Conservation (phyloP, 495 filamentous ascomycete species). For the Poronia punctata region DNA sequence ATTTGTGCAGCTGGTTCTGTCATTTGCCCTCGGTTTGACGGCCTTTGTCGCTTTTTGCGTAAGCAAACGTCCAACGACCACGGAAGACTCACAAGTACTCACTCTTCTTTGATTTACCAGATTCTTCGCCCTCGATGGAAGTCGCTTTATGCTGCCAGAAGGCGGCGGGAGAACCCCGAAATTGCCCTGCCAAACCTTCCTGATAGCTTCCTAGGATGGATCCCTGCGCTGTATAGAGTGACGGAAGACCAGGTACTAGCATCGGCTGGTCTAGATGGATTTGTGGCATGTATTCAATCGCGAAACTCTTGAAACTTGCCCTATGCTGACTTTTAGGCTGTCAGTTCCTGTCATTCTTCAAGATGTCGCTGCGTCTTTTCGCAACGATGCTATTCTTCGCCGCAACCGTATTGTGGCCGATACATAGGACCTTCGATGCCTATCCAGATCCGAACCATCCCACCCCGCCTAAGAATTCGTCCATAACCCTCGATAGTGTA, state of each 20-base stretch:
- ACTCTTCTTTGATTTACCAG: slow-evolving; percentile 25
- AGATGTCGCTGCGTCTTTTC: slow-evolving; percentile 83
- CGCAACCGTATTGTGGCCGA: slow-evolving; percentile 70
- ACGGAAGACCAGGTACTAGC: slow-evolving; percentile 83
- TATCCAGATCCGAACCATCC: slow-evolving; percentile 6
- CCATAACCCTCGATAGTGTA: slow-evolving; percentile 3
- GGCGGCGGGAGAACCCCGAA: slow-evolving; percentile 59
- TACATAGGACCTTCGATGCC: slow-evolving; percentile 59
- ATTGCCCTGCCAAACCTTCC: slow-evolving; percentile 76
- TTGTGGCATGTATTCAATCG: slow-evolving; percentile 59
- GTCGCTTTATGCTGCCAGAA: slow-evolving; percentile 83
- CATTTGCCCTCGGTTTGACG: slow-evolving; percentile 41
- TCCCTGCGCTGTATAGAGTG: slow-evolving; percentile 78
- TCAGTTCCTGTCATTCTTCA: slow-evolving; percentile 89
- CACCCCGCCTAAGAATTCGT: slow-evolving; percentile 2
- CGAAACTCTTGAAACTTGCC: too few species aligned
- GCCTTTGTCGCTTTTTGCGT: slow-evolving; percentile 50
- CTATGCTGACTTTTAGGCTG: neutral
- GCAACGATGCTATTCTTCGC: slow-evolving; percentile 72
- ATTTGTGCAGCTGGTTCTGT: slow-evolving; percentile 47
- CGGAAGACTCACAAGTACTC: too few species aligned
- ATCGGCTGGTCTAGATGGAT: slow-evolving; percentile 91
- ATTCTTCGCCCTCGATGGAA: slow-evolving; percentile 87
- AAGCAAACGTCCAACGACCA: too few species aligned
- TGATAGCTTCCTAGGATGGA: slow-evolving; percentile 88